A percentile compares a stretch with the other conserved stretches of the same genome.
phyloP scores from a whole-genome alignment of 179 eudicot genomes.

The Beta lomatogona region DNA sequence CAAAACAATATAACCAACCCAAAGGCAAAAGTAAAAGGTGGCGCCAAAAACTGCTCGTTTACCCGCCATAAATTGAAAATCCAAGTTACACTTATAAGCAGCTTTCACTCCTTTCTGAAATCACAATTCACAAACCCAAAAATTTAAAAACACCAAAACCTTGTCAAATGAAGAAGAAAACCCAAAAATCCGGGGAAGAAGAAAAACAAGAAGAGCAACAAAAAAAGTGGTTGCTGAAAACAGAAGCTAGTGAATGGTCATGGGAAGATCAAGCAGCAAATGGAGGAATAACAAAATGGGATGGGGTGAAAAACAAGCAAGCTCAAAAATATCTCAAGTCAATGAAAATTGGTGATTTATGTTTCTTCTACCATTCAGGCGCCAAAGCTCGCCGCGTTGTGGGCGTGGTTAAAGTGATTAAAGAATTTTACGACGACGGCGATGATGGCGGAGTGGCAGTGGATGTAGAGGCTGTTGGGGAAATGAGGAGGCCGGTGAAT shows the following conservation, averaged over 20 bases:
- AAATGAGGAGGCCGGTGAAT: constrained; percentile 68
- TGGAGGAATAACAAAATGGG: constrained; percentile 72
- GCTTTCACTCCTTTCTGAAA: neutral
- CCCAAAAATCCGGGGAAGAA: neutral
- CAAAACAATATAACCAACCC: too few species aligned
- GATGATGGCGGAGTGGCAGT: constrained; percentile 56
- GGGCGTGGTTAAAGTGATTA: constrained; percentile 77
- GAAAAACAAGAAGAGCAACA: constrained; percentile 14
- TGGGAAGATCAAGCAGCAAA: constrained; percentile 86
- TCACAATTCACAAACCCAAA: neutral
- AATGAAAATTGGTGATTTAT: constrained; percentile 62
- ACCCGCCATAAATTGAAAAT: constrained; percentile 6
- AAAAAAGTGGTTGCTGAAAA: constrained; percentile 77
- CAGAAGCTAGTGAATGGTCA: constrained; percentile 86
- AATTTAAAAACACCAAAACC: neutral
- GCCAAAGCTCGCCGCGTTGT: constrained; percentile 59
- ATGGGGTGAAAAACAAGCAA: constrained; percentile 90
- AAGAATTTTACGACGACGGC: constrained; percentile 54
- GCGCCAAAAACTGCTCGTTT: neutral
- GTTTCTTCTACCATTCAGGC: constrained; percentile 94
- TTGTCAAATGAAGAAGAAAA: constrained; percentile 9
- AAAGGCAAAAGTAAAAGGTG: neutral
- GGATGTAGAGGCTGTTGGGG: constrained; percentile 77
- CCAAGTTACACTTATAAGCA: neutral
- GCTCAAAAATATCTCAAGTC: constrained; percentile 78